Percentiles rank a stretch among this genome's conserved stretches.
Conservation (phyloP, 805 yeast species). For the Lachancea fermentati region DNA sequence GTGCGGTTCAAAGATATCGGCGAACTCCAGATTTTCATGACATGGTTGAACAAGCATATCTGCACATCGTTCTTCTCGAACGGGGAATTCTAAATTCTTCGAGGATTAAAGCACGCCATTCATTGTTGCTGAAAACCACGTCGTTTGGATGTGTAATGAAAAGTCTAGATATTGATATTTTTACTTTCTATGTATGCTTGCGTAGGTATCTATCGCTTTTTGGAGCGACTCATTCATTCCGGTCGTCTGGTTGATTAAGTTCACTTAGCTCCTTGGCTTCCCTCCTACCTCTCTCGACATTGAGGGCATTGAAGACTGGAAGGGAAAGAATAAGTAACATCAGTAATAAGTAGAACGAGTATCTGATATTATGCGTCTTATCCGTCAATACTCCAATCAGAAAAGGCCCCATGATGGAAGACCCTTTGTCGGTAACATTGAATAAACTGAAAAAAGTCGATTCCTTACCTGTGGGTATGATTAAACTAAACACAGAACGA, state of each 20-base stretch:
- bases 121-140: too few relatives aligned
- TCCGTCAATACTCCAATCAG: constrained; percentile 70
- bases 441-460: constrained; percentile 70
- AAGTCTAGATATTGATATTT: too few relatives aligned
- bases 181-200: too few relatives aligned
- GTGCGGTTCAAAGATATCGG: too few relatives aligned
- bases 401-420: constrained; percentile 68
- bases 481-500: constrained; percentile 58
- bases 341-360: constrained; percentile 62
- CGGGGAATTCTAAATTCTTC: too few relatives aligned
- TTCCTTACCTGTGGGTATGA: constrained; percentile 72
- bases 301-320: constrained; percentile 49
- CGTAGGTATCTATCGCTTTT: too few relatives aligned
- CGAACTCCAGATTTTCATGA: too few relatives aligned
- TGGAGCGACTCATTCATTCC: too few relatives aligned
- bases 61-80: too few relatives aligned
- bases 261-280: constrained; percentile 43
- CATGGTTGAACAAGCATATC: too few relatives aligned
- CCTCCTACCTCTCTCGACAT: constrained; percentile 55
- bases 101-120: too few relatives aligned
- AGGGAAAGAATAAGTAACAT: constrained; percentile 47
- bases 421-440: constrained; percentile 76
- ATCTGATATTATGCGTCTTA: constrained; percentile 65
- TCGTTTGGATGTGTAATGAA: too few relatives aligned
- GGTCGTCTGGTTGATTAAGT: constrained; percentile 1